Evolutionary conservation across 2,329 filamentous ascomycete genomes (phyloP).

Genomic region (Elsinoe ampelina): DNA sequence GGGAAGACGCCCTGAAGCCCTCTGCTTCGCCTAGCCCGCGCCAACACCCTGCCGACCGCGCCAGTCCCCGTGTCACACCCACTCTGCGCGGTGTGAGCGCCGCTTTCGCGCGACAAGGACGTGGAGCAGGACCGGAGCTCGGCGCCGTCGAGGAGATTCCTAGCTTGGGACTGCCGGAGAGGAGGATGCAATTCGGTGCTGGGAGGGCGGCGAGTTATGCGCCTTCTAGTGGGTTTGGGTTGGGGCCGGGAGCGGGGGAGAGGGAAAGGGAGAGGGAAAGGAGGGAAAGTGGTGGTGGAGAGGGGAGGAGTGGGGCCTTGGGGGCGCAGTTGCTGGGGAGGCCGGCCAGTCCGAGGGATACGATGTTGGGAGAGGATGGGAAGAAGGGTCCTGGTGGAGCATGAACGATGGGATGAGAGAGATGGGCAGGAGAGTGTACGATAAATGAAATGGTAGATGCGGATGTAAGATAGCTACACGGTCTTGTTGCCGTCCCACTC

Average conservation of each 20-base stretch:
- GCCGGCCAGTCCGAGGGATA: constrained; percentile 8
- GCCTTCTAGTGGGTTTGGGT: neutral
- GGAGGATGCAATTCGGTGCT: neutral
- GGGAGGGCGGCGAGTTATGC: constrained; percentile 10
- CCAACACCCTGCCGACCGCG: constrained; percentile 8
- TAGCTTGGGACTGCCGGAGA: constrained; percentile 7
- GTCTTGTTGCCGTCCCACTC: constrained; percentile 8
- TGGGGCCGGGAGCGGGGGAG: neutral
- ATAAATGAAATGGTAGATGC: neutral
- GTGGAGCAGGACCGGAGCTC: neutral
- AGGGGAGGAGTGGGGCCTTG: neutral
- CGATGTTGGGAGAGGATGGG: neutral
- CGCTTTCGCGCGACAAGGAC: constrained; percentile 13
- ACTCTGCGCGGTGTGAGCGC: constrained; percentile 19
- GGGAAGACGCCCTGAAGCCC: constrained; percentile 30
- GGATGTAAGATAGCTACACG: neutral
- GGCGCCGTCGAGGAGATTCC: constrained; percentile 9
- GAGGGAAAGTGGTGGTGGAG: neutral
- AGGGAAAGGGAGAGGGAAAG: neutral
- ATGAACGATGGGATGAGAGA: no score
- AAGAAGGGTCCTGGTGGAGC: neutral
- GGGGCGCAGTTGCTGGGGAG: neutral
- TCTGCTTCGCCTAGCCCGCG: constrained; percentile 14
- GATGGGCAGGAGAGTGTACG: no score
- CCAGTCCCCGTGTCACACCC: constrained; percentile 27